Conservation (phyloP, 2,329 filamentous ascomycete species). For the Trichophyton rubrum region DNA sequence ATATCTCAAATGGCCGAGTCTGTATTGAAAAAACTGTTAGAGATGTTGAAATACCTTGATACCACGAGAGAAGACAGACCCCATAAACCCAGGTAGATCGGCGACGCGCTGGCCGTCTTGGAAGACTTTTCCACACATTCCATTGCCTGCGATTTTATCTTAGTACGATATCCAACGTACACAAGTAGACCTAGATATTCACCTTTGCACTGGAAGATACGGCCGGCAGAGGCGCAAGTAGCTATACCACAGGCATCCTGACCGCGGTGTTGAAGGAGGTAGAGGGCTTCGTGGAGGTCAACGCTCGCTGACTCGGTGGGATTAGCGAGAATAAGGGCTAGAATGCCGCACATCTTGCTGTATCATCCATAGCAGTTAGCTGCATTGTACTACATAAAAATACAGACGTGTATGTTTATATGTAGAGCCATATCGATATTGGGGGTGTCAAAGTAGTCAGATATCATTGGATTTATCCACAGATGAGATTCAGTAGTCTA, state of each 20-base stretch:
- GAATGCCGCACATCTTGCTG: constrained; percentile 48
- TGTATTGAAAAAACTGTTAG: background rate
- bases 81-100: constrained; percentile 74
- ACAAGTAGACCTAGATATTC: background rate
- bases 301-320: constrained; percentile 44
- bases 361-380: background rate
- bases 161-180: background rate
- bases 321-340: constrained; percentile 49
- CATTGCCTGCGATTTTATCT: constrained; percentile 47
- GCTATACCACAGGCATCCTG: constrained; percentile 85
- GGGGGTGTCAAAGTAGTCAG: constrained; percentile 12
- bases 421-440: background rate
- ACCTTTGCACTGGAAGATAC: constrained; percentile 71
- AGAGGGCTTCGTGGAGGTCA: constrained; percentile 59
- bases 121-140: constrained; percentile 77
- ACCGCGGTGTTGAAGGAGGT: constrained; percentile 61
- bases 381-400: background rate
- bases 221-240: constrained; percentile 58
- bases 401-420: background rate
- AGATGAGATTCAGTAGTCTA: constrained; percentile 37
- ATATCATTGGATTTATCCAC: constrained; percentile 24
- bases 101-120: constrained; percentile 60
- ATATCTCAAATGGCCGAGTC: constrained; percentile 70
- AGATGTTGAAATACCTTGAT: background rate
- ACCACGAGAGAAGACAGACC: constrained; percentile 22